phyloP scores from a whole-genome alignment of 306 rosid species.

The Castanea sativa region DNA sequence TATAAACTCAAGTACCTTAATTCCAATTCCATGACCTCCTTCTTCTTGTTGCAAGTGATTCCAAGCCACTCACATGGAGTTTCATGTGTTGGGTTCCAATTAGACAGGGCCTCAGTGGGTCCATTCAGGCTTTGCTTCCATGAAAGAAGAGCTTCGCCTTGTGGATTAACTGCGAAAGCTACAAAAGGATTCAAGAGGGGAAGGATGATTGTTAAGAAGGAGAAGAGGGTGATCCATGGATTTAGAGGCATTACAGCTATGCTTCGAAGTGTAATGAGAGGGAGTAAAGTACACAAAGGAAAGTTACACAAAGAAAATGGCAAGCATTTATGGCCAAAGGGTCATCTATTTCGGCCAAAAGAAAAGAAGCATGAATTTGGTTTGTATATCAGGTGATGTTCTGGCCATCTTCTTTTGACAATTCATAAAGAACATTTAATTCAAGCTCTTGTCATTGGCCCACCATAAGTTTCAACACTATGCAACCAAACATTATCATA shows the following conservation, averaged over 20 bases:
- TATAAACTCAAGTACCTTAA: slow-evolving; percentile 59
- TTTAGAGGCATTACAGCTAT: slow-evolving; percentile 82
- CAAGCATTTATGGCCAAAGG: no score
- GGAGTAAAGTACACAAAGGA: slow-evolving; percentile 13
- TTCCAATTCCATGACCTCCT: slow-evolving; percentile 51
- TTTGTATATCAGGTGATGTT: no score
- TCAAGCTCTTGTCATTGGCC: background rate
- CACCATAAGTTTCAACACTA: background rate
- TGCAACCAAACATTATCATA: background rate
- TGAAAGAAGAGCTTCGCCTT: slow-evolving; percentile 74
- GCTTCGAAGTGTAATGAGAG: slow-evolving; percentile 59
- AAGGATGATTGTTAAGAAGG: slow-evolving; percentile 38
- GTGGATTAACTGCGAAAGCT: slow-evolving; percentile 60
- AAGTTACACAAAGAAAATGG: no score
- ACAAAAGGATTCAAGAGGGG: slow-evolving; percentile 16
- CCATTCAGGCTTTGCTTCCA: slow-evolving; percentile 83
- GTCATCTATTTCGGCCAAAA: no score
- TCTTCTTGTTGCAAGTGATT: slow-evolving; percentile 55
- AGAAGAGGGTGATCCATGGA: slow-evolving; percentile 55
- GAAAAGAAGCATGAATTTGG: no score
- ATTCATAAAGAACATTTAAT: no score
- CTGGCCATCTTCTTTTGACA: no score
- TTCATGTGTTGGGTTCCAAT: slow-evolving; percentile 59
- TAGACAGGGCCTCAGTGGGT: slow-evolving; percentile 36
- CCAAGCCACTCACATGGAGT: slow-evolving; percentile 89